A percentile compares a stretch with the other conserved stretches of the same genome.
Conservation (phyloP, 1,284 basidiomycete species). For the Marasmius sp. region DNA sequence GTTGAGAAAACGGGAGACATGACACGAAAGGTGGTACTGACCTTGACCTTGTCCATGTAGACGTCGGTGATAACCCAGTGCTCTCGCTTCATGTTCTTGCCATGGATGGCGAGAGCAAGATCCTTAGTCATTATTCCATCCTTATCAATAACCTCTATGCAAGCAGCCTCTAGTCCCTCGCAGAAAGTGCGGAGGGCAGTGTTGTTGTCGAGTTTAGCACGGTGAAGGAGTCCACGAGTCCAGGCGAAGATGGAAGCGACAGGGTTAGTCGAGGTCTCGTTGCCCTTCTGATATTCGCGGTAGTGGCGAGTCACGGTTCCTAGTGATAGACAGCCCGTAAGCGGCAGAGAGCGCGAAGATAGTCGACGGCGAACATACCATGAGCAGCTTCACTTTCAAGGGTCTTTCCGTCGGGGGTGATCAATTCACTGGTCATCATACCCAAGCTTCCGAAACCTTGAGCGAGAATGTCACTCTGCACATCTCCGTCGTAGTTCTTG, state of each 20-base stretch:
- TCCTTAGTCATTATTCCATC: slow-evolving; percentile 97
- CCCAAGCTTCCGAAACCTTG: slow-evolving; percentile 94
- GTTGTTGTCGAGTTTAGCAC: slow-evolving; percentile 92
- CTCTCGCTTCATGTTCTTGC: slow-evolving; percentile 86
- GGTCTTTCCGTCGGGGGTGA: slow-evolving; percentile 92
- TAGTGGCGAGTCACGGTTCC: slow-evolving; percentile 93
- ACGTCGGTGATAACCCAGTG: slow-evolving; percentile 92
- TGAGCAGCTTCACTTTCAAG: slow-evolving; percentile 97
- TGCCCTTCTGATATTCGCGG: slow-evolving; percentile 94
- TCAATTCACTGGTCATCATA: slow-evolving; percentile 97
- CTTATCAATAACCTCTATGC: slow-evolving; percentile 89
- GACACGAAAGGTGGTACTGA: slow-evolving; percentile 31
- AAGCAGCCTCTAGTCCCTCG: slow-evolving; percentile 80
- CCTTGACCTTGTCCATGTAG: slow-evolving; percentile 89
- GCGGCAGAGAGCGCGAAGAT: neutral
- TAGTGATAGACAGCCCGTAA: slow-evolving; percentile 17
- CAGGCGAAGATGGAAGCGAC: slow-evolving; percentile 99
- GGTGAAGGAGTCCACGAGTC: slow-evolving; percentile 93
- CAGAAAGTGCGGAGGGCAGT: slow-evolving; percentile 78
- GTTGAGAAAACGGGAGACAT: neutral
- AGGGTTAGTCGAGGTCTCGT: slow-evolving; percentile 96
- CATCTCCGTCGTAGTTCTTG: slow-evolving; percentile 98
- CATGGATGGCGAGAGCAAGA: slow-evolving; percentile 92
- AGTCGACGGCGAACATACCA: slow-evolving; percentile 41
- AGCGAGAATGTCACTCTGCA: slow-evolving; percentile 89